Evolutionary conservation across 78 protist genomes (phyloP), one percentile per base, ranked within the genome.

Genomic region (Trichosphaerium sp.): DNA sequence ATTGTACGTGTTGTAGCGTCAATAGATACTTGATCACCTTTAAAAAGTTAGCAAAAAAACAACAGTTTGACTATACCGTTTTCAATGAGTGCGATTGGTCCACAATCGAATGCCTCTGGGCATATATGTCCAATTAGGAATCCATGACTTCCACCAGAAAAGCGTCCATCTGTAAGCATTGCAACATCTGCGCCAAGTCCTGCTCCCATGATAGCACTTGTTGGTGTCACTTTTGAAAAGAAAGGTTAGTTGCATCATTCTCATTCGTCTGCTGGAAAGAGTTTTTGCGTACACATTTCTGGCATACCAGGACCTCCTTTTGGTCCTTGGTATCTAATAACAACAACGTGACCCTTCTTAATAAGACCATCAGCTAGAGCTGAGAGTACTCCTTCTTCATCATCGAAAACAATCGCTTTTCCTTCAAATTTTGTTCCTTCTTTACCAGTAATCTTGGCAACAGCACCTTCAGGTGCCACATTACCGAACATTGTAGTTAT

Each of bases 241-340:
- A 56, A 14, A 56, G 61, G 23, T n/a, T 37, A 56, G 18, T 29
- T 21, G 14, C 18, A 14, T 14, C 23, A 21, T 15, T 56, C 31
- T 56, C 61, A 23, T 56, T 56, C 61, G 23, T 56, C 15, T 29
- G 14, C 61, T 21, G 28, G 66, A n/a, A n/a, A n/a, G n/a, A n/a
- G n/a, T n/a, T n/a, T n/a, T n/a, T 11, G 8, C 14, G 70, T 4
- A 42, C 51, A 59, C 85, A 84, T 76, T 61, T 84, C 89, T 11
- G 75, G 80, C 89, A 84, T 84, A 23, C 89, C 89, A 7, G 89
- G 89, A 0, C 83, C 89, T 6, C 89, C 89, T 55, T 78, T 84
- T 8, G 89, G 89, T 4, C 89, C 89, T 37, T 78, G 80, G 69
- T 81, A 73, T 47, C 88, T 60, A 40, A 82, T 82, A 29, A 82